phyloP scores from a whole-genome alignment of 768 basidiomycete genomes.

The Serendipita sp. region DNA sequence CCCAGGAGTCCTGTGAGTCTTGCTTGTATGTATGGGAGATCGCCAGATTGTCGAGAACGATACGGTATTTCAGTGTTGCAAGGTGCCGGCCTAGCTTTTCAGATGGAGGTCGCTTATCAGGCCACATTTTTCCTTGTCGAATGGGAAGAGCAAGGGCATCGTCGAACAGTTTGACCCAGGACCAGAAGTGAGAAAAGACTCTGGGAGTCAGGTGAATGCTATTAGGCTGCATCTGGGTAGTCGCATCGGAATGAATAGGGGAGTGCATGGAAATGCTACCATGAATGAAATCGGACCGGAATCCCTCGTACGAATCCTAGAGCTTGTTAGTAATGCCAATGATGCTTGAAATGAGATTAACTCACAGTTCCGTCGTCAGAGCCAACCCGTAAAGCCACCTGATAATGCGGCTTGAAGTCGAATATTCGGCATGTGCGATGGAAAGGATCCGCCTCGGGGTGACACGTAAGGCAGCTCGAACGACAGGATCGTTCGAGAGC shows the following conservation, averaged over 20 bases:
- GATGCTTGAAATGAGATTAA: slow-evolving; percentile 16
- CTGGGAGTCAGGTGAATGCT: slow-evolving; percentile 76
- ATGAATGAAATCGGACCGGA: slow-evolving; percentile 89
- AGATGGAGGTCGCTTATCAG: slow-evolving; percentile 43
- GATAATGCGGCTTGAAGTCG: slow-evolving; percentile 64
- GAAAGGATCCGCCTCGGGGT: slow-evolving; percentile 34
- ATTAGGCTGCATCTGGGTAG: slow-evolving; percentile 29
- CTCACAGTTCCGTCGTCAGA: slow-evolving; percentile 20
- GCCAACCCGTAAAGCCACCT: slow-evolving; percentile 37
- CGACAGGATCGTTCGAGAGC: slow-evolving; percentile 70
- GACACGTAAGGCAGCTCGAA: slow-evolving; percentile 44
- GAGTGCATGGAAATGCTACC: slow-evolving; percentile 73
- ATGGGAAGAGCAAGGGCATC: slow-evolving; percentile 62
- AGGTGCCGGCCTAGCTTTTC: slow-evolving; percentile 80
- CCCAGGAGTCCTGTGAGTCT: slow-evolving; percentile 65
- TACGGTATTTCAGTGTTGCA: slow-evolving; percentile 81
- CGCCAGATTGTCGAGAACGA: slow-evolving; percentile 58
- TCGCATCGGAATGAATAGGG: slow-evolving; percentile 22
- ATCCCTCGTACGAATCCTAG: slow-evolving; percentile 65
- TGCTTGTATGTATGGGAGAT: slow-evolving; percentile 80
- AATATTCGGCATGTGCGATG: slow-evolving; percentile 68
- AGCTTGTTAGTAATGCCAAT: not conserved
- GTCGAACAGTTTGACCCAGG: slow-evolving; percentile 83
- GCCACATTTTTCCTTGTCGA: slow-evolving; percentile 73
- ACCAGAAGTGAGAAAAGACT: slow-evolving; percentile 75